Conservation (phyloP, 768 basidiomycete genomes). For the Termitomyces sp. region DNA sequence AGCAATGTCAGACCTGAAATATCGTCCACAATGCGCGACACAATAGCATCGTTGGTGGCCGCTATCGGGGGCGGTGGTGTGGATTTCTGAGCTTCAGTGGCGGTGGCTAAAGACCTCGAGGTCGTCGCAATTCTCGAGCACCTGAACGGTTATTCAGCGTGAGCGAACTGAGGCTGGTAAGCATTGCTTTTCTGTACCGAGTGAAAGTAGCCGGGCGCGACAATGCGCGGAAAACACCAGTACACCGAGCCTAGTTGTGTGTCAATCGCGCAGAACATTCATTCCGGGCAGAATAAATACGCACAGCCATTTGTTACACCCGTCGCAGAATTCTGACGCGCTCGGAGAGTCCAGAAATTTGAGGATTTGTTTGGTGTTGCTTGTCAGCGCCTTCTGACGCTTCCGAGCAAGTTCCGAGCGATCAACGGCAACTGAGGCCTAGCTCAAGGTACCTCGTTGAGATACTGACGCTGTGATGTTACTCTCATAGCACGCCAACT, state of each 20-base stretch:
- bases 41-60: conserved; percentile 51
- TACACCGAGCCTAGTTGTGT: conserved; percentile 36
- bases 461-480: too few relatives aligned
- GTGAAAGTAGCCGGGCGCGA: conserved; percentile 32
- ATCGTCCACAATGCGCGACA: conserved; percentile 85
- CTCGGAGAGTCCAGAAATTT: conserved; percentile 27
- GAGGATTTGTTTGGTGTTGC: conserved; percentile 27
- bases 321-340: conserved; percentile 10
- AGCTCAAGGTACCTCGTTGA: too few relatives aligned
- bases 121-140: conserved; percentile 30
- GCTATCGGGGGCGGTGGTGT: conserved; percentile 32
- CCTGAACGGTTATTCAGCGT: conserved; percentile 17
- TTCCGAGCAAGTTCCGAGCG: not conserved
- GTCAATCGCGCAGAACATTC: not conserved
- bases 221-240: conserved; percentile 33
- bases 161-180: conserved; percentile 5
- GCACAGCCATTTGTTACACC: conserved; percentile 33
- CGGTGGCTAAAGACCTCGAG: conserved; percentile 55
- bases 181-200: conserved; percentile 22
- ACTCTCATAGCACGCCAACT: too few relatives aligned
- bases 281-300: conserved; percentile 14
- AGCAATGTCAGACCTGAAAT: conserved; percentile 85
- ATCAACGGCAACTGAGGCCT: too few relatives aligned
- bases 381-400: conserved; percentile 17
- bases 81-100: conserved; percentile 38